Base-by-base conservation (phyloP, 2,329 filamentous ascomycete species). In the Cadophora gregata region DNA sequence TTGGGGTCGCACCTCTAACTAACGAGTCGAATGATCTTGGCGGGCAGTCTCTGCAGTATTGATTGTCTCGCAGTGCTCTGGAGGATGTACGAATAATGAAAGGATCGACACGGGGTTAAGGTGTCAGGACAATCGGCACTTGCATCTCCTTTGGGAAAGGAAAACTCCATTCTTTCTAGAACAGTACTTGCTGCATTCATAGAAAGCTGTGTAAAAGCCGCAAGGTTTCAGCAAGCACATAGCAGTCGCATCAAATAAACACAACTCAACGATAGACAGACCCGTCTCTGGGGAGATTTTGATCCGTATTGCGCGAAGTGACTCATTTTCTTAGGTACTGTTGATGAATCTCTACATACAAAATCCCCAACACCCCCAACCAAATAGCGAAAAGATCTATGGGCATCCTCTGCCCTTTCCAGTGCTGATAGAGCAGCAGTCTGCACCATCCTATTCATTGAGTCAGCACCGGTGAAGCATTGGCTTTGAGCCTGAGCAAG, bases 1-100 rank as follows among this genome's bases (percentile, higher is more conserved):
- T 70, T 48, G 65, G 61, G 47, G n/a, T 7, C 25, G 16, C 21
- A 3, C 55, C 33, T 58, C 55, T 12, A 24, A 10, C 21, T 7
- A 21, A 9, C 4, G 33, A 38, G 4, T 9, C 55, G 8, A 58
- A 38, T 58, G 31, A 58, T 58, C 10, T 38, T 19, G 10, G 53
- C 24, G 31, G 55, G 21, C 31, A 58, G 12, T 25, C 55, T 36
- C 12, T 38, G 33, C 55, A 21, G 4, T 58, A 25, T 12, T 25
- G 33, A 58, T 6, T n/a, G 38, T 31, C 27, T 25, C 31, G 42
- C 5, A 19, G 21, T 21, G 14, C 8, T n/a, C 12, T 27, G 38
- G 12, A 27, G 25, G 14, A 19, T 42, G 38, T 42, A 42, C 12
- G 19, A 29, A 3, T 53, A 29, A 16, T 53, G 14, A n/a, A n/a